Percentiles rank a stretch among this genome's conserved stretches.
These are phyloP conservation scores for Talaromyces borbonicus DNA, from an alignment of 495 filamentous ascomycete species.

Conservation along the genomic window DNA sequence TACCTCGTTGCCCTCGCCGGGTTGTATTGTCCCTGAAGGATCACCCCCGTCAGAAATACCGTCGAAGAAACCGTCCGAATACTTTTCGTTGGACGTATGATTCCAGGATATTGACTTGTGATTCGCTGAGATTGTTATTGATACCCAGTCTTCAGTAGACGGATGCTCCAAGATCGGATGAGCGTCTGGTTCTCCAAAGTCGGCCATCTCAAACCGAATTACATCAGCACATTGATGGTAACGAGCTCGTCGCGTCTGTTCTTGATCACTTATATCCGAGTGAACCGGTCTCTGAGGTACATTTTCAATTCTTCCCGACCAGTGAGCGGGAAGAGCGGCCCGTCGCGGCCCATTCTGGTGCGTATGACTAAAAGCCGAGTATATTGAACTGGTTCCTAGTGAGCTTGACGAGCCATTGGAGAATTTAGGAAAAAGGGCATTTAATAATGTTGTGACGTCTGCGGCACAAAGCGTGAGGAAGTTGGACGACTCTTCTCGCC, in stretches of 20 bases:
- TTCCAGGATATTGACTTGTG: conserved; percentile 53
- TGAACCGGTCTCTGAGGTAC: conserved; percentile 1
- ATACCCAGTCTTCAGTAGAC: conserved; percentile 36
- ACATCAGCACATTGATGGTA: conserved; percentile 27
- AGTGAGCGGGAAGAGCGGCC: conserved; percentile 5
- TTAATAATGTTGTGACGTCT: conserved; percentile 31
- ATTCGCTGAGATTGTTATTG: conserved; percentile 67
- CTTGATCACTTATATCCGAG: neutral
- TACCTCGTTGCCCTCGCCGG: conserved; percentile 75
- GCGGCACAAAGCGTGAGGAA: conserved; percentile 33
- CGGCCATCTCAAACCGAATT: conserved; percentile 36
- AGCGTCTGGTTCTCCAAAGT: conserved; percentile 25
- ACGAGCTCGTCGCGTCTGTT: neutral
- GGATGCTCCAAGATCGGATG: conserved; percentile 28
- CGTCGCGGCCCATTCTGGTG: conserved; percentile 1
- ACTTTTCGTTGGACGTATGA: conserved; percentile 1
- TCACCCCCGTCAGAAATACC: conserved; percentile 29
- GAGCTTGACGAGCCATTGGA: neutral
- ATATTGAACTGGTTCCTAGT: neutral
- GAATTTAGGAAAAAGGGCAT: conserved; percentile 30
- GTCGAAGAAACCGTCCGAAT: conserved; percentile 25
- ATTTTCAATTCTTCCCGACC: conserved; percentile 8
- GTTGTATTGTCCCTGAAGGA: conserved; percentile 51
- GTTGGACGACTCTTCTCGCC: neutral
- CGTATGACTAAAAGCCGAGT: neutral